Evolutionary conservation across 2,329 filamentous ascomycete genomes (phyloP), one percentile per base, ranked within the genome.

Genomic region (Pseudogymnoascus sp.): DNA sequence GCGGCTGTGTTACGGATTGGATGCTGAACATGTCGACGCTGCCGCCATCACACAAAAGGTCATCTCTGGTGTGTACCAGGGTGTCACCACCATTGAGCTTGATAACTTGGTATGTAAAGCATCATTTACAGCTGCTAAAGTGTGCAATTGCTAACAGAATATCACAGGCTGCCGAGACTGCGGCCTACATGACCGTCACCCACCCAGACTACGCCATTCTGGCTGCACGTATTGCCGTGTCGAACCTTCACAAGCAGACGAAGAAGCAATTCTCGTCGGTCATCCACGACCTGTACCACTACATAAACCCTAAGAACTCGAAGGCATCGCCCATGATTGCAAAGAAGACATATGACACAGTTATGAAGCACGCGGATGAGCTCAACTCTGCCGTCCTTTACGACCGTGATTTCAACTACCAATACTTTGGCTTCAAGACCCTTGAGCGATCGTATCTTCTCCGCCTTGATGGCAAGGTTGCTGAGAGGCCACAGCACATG

Each of bases 201-300:
- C 95, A 99, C 77, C 95, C 95, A 72, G 95, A 99, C 80, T 99
- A 99, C 77, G 95, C 95, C 76, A 96, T 97, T 75, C 91, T 99
- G 65, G 95, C 95, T 68, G 95, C 95, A 69, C 93, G 95, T 79
- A 97, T 99, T 75, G 95, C 95, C 70, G 95, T 99, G 63, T 99
- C 95, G 74, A 99, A 99, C 81, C 89, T 99, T 65, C 95, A 99
- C 88, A 99, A 99, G 82, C 95, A 99, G 84, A 99, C 95, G 68
- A 97, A 97, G 86, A 99, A 99, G 84, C 93, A 97, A 76, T 99
- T 96, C 82, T 97, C 95, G n/a, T 83, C 91, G 60, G 95, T 99
- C 65, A 85, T 99, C 71, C 88, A 86, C 71, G 95, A 99, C 73
- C 86, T 99, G 44, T 97, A 93, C 80, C 84, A 95, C 81, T 99